phyloP scores from a whole-genome alignment of 2,329 filamentous ascomycete genomes.

The Simplicillium aogashimaense region DNA sequence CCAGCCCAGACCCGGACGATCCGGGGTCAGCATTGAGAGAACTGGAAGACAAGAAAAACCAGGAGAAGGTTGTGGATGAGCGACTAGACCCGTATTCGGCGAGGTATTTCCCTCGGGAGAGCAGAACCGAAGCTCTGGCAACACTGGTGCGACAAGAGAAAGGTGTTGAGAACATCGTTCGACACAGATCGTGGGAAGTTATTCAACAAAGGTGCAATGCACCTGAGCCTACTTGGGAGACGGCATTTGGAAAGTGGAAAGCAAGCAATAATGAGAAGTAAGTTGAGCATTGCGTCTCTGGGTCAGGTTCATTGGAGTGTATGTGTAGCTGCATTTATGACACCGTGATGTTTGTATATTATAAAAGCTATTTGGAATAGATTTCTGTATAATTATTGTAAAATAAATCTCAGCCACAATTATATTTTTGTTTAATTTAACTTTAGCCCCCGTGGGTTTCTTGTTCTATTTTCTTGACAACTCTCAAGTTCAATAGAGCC shows the following conservation, averaged over 20 bases:
- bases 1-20: slow-evolving; percentile 77
- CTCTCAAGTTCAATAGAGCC: too few relatives aligned
- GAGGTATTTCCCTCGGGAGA: slow-evolving; percentile 70
- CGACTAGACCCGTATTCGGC: slow-evolving; percentile 84
- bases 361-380: neutral
- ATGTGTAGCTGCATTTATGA: too few relatives aligned
- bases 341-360: neutral
- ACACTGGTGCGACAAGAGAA: slow-evolving; percentile 64
- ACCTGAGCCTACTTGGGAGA: slow-evolving; percentile 50
- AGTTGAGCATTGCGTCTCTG: too few relatives aligned
- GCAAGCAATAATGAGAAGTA: slow-evolving; percentile 16
- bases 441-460: too few relatives aligned
- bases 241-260: slow-evolving; percentile 54
- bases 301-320: too few relatives aligned
- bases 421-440: too few relatives aligned
- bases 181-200: slow-evolving; percentile 71
- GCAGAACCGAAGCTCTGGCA: slow-evolving; percentile 71
- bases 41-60: slow-evolving; percentile 58
- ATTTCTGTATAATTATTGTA: too few relatives aligned
- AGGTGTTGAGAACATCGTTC: slow-evolving; percentile 68
- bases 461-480: too few relatives aligned
- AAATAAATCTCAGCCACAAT: too few relatives aligned
- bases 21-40: slow-evolving; percentile 64
- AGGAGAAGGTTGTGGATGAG: slow-evolving; percentile 73
- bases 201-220: slow-evolving; percentile 66